Base-by-base conservation (phyloP, 371 early-diverging fungal species). In the Actinomortierella wolfii region DNA sequence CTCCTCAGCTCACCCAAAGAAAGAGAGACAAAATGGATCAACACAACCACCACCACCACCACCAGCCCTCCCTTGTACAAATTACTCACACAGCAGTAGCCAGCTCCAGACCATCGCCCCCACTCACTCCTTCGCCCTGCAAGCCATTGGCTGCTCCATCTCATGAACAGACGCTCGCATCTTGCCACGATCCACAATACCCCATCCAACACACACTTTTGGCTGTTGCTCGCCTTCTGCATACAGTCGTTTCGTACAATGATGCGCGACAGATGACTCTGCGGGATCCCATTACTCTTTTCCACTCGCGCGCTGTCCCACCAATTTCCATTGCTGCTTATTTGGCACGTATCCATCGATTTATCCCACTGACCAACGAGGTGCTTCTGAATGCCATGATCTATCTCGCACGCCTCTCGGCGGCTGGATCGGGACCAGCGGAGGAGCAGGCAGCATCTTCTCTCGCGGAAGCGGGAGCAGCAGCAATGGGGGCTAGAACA, bases 291-390 rank as follows among this genome's bases (percentile, higher is more conserved):
- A 61, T 88, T 34, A 90, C 86, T 9, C 78, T 91, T 24, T 96
- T 96, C 59, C 95, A 96, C 76, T 92, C 94, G 4, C 83, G 94
- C 18, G 82, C 91, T 1, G 79, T 90, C 2, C 95, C 96, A 7
- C 80, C 77, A 25, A 94, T 94, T 43, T 78, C 86, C 11, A 78
- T 93, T 11, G 71, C 69, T 49, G 82, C 86, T 17, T 92, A 93
- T 59, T 61, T 92, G 57, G 59, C 73, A 18, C 83, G 93, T 39
- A 86, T 92, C 43, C 78, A 86, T 23, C 87, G 87, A 66, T 96
- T 88, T 68, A 90, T 93, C 17, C 85, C 90, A 2, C 85, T 94
- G 54, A 88, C 91, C 39, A 91, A 89, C 42, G 86, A 89, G 59
- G 87, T 85, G 1, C 76, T 95, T n/a, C 65, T 95, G 17, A 83